phyloP scores from a whole-genome alignment of 2,329 filamentous ascomycete genomes.

The Tolypocladium tundrense region DNA sequence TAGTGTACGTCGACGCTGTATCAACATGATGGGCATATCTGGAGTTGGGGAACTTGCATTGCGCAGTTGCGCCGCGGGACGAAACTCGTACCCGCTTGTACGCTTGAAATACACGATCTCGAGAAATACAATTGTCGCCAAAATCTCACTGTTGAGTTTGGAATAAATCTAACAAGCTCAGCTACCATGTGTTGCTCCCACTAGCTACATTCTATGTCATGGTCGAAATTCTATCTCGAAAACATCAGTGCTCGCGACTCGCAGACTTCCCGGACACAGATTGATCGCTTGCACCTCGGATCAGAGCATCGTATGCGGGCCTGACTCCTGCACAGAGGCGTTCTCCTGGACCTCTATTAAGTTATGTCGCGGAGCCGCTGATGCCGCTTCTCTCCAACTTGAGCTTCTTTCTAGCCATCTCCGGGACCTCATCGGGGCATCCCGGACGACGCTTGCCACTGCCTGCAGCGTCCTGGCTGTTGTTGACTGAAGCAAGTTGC shows the following conservation, averaged over 20 bases:
- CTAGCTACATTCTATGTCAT: background rate
- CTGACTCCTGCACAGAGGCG: background rate
- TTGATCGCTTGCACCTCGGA: background rate
- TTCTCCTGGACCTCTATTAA: background rate
- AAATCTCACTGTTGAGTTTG: background rate
- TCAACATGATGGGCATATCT: slow-evolving; percentile 17
- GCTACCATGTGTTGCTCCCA: background rate
- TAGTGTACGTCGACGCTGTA: slow-evolving; percentile 12
- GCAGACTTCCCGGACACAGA: background rate
- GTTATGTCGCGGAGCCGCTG: too few species aligned
- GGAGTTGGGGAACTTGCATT: slow-evolving; percentile 17
- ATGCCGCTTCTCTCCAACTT: background rate
- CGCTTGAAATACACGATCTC: background rate
- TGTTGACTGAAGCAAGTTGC: background rate
- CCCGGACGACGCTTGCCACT: background rate
- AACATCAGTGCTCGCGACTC: background rate
- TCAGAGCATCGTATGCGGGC: background rate
- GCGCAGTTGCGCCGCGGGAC: slow-evolving; percentile 4
- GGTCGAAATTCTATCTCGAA: too few species aligned
- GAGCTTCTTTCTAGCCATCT: slow-evolving; percentile 1
- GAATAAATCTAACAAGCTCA: background rate
- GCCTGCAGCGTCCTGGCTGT: background rate
- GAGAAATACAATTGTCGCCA: background rate
- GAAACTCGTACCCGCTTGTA: slow-evolving; percentile 2
- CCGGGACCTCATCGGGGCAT: background rate